Base-by-base conservation (phyloP, 805 yeast genomes). In the Candida koratica region DNA sequence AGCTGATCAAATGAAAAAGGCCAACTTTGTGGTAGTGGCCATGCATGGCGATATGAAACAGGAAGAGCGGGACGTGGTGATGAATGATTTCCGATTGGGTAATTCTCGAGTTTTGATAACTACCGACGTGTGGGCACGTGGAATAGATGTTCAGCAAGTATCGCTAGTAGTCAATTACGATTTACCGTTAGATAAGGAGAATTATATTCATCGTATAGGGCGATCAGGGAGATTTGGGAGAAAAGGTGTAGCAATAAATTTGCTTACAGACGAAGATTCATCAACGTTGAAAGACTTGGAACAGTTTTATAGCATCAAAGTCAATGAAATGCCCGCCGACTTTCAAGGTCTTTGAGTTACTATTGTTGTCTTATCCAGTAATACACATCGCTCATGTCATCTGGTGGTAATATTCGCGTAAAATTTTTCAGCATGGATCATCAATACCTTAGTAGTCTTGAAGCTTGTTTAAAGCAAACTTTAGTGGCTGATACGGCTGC, bases 21-120 rank as follows among this genome's bases (percentile, higher is more conserved):
- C 83, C 39, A 82, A 85, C 63, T 93, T 90, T 73, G 85, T 96
- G 24, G 96, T 93, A 35, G 84, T 84, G 32, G 80, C 97, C 32
- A 93, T 93, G 84, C 97, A 93, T 68, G 95, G 96, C 30, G 98
- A 93, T 58, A 81, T 93, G 85, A 79, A 85, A 53, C 98, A 93
- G 68, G 82, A 81, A 53, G 96, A 90, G 60, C 77, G 98, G 67
- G 97, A 93, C 64, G 69, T 77, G 52, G 85, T 93, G 52, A 93
- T 93, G 98, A 79, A 79, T 60, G 97, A 89, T 63, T 93, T 93
- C 78, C 76, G 98, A 63, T 72, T 83, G 41, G 98, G 98, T 42
- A 78, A 84, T 48, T 85, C 96, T 37, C 78, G 98, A 60, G 90
- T 93, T 34, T 71, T 93, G 60, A 93, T 93, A 58, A 83, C 97